Evolutionary conservation across 2,329 filamentous ascomycete species (phyloP), one percentile per base, ranked within the genome.

Genomic region (Curvularia sp.): DNA sequence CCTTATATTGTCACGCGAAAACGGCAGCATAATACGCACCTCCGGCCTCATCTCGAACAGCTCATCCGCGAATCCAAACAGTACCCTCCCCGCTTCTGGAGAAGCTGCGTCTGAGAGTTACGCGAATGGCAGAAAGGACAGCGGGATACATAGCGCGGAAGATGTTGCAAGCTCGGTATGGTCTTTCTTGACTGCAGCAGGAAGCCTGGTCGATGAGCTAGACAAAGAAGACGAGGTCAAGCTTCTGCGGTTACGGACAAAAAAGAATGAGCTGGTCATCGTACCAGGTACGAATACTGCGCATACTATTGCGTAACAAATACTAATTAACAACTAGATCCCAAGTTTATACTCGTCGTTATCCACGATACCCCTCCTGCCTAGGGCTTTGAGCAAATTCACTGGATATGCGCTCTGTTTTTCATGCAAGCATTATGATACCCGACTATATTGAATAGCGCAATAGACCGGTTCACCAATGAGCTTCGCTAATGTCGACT

Each of bases 221-320:
- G 90, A 93, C 71, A 82, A 84, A 31, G 89, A 93, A 79, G 91
- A 95, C 69, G 91, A 93, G 73, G 78, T 93, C 62, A 92, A 89
- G 78, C 81, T 95, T 48, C 77, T 95, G 51, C 84, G 91, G 62
- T 74, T 96, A 64, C 85, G 92, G 64, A 94, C 91, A n/a, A 92
- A 88, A 81, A 93, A 91, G 76, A 90, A 93, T 68, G 92, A 96
- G 76, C 80, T 95, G 62, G 89, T 95, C 58, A 91, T 95, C 70
- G 89, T 94, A 20, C 91, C 90, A 53, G 82, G 82, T 83, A 74
- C 47, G 76, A 57, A 30, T 24, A 43, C 12, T 8, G 31, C 5
- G 20, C 24, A 15, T 38, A 28, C 26, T 28, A 22, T n/a, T 30
- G 15, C 30, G 12, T 22, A 41, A 18, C 20, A 46, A 20, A 10